Evolutionary conservation across 208 protist genomes (phyloP).

Genomic region (Lotmaria passim): DNA sequence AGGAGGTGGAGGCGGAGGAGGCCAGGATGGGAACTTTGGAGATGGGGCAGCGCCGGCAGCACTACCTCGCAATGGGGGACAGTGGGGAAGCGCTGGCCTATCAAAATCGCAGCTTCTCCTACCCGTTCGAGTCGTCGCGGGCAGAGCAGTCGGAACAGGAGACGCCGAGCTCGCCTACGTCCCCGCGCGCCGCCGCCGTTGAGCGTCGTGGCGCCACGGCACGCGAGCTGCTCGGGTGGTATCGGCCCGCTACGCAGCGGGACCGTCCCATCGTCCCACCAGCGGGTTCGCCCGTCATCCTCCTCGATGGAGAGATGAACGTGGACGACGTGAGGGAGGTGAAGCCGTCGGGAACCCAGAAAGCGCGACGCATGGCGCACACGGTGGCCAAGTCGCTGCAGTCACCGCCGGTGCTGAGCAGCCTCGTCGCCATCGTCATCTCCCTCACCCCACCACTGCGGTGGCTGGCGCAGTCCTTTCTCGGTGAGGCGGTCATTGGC

Average conservation of each 20-base stretch:
- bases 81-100: constrained; percentile 6
- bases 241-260: constrained; percentile 25
- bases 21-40: not conserved
- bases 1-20: constrained; percentile 30
- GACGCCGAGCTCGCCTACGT: not conserved
- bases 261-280: constrained; percentile 36
- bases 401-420: constrained; percentile 53
- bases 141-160: constrained; percentile 9
- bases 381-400: constrained; percentile 34
- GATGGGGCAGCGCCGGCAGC: constrained; percentile 1
- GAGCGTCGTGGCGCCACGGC: constrained; percentile 34
- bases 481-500: constrained; percentile 51
- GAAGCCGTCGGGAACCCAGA: not conserved
- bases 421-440: constrained; percentile 62
- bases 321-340: constrained; percentile 7
- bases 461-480: constrained; percentile 53
- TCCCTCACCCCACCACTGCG: constrained; percentile 68
- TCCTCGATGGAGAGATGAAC: constrained; percentile 17
- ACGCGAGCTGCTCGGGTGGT: constrained; percentile 49
- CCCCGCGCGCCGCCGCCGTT: constrained; percentile 6
- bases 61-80: constrained; percentile 3
- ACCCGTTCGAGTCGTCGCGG: constrained; percentile 26
- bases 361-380: constrained; percentile 12
- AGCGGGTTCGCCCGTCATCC: constrained; percentile 10
- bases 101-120: constrained; percentile 33